Conservation (phyloP, 2,329 filamentous ascomycete genomes). For the Kalaharituber pfeilii region DNA sequence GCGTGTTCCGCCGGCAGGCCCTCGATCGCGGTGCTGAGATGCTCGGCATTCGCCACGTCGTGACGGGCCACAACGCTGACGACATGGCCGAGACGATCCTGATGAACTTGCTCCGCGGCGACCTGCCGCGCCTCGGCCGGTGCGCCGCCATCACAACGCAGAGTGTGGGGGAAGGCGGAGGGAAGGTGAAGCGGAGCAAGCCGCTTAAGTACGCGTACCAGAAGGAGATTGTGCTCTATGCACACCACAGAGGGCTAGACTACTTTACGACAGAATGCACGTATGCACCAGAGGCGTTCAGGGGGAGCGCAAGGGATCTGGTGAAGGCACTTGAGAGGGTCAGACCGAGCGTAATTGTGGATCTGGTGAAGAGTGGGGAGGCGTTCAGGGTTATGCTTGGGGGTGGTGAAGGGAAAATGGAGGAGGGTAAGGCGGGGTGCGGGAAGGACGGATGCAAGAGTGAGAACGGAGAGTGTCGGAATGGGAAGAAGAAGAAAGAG, state of each 20-base stretch:
- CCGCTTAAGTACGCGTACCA: conserved; percentile 97
- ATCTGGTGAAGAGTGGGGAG: conserved; percentile 86
- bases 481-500: too few species aligned
- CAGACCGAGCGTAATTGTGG: conserved; percentile 79
- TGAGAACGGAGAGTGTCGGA: neutral
- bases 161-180: conserved; percentile 28
- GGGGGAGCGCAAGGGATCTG: conserved; percentile 73
- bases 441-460: neutral
- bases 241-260: conserved; percentile 87
- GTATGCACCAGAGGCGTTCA: conserved; percentile 91
- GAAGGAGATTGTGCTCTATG: conserved; percentile 96
- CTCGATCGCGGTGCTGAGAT: conserved; percentile 80
- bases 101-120: conserved; percentile 88
- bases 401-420: too few species aligned
- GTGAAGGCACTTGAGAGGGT: conserved; percentile 94
- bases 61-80: conserved; percentile 94
- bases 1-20: conserved; percentile 86
- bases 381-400: conserved; percentile 78
- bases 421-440: neutral
- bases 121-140: conserved; percentile 68
- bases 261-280: conserved; percentile 99
- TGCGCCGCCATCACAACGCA: conserved; percentile 81
- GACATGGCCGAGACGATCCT: conserved; percentile 93
- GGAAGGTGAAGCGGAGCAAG: conserved; percentile 82
- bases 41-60: conserved; percentile 76